Evolutionary conservation across 495 filamentous ascomycete species (phyloP), one percentile per base, ranked within the genome.

Genomic region (Aspergillus asperescens): DNA sequence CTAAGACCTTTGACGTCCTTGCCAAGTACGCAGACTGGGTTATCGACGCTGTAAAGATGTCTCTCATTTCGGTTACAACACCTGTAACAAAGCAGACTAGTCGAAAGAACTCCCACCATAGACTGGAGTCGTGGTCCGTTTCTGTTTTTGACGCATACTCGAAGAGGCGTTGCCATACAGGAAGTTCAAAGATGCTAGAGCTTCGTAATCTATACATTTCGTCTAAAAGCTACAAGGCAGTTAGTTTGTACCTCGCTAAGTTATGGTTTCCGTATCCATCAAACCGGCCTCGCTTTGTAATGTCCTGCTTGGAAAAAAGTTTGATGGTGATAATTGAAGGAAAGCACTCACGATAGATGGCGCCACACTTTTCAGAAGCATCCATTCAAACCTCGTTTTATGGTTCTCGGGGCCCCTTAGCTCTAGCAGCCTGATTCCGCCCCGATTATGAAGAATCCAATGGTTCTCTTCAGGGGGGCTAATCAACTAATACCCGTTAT

Each of bases 101-200:
- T 13, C 41, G 25, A 41, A 53, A 53, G 32, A 53, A 38, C 29
- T 53, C 34, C 50, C 41, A 53, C 41, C 50, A 53, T 7, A 53
- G 50, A 29, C 50, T 46, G 3, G 31, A 45, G 15, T 53, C 50
- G 3, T 20, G 8, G 15, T 53, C 42, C 9, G 12, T n/a, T 28
- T 53, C 50, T 12, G n/a, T 27, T 7, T 16, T 20, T 1, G 50
- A 53, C 20, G 50, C 50, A 6, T 47, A 3, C 7, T 28, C 10
- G 16, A 53, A 53, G 13, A 47, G 45, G 13, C 9, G 4, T 24
- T 53, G 28, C 50, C 50, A 53, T 15, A 7, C 5, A 1, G 42
- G 20, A n/a, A 31, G n/a, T 46, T 53, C 50, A n/a, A 53, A 53
- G 2, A 53, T 46, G 5, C 32, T n/a, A 12, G 39, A 37, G 3